Base-by-base conservation (phyloP, 352 stramenopile genomes). In the Lagenidium giganteum region DNA sequence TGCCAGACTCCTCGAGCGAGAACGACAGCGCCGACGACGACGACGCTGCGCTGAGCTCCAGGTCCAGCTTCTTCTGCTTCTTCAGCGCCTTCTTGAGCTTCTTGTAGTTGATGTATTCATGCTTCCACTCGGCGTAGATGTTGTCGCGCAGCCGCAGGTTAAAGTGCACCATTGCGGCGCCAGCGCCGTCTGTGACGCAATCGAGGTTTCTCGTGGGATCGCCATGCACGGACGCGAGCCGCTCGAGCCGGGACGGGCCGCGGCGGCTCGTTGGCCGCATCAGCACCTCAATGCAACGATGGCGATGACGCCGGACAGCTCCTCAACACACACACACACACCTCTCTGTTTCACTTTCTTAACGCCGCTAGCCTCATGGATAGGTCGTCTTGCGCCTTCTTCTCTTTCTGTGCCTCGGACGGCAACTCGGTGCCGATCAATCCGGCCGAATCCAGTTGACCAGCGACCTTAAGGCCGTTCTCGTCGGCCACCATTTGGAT, bases 401-500 rank as follows among this genome's bases (percentile, higher is more conserved):
- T 84, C 49, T 90, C 74, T n/a, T 67, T 57, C 29, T 62, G 65
- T 13, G 87, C 74, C 22, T 93, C 87, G 8, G 73, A 72, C 12
- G 66, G 62, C n/a, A 93, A 38, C 3, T 86, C 67, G 16, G 74
- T 87, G 18, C 87, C 83, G 22, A 98, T 85, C 13, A 77, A 65
- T 4, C 90, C 94, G 0, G 94, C 87, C 44, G 93, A 88, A 44
- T 97, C 86, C 30, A 99, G 84, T 35, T 96, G 86, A 17, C 92
- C 91, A 13, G 89, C 89, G 37, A 99, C 60, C 50, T 97, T 84
- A 34, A 99, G 83, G 27, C 96, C 95, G 54, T 98, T 97, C 58
- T 97, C 93, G 64, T 98, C 96, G 2, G 96, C 96, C 11, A 99
- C 95, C 84, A 98, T 96, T 60, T 97, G 85, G 56, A 99, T 98